These are phyloP conservation scores for Ampelomyces quisqualis DNA, from an alignment of 2,329 filamentous ascomycete species.

Conservation along the genomic window DNA sequence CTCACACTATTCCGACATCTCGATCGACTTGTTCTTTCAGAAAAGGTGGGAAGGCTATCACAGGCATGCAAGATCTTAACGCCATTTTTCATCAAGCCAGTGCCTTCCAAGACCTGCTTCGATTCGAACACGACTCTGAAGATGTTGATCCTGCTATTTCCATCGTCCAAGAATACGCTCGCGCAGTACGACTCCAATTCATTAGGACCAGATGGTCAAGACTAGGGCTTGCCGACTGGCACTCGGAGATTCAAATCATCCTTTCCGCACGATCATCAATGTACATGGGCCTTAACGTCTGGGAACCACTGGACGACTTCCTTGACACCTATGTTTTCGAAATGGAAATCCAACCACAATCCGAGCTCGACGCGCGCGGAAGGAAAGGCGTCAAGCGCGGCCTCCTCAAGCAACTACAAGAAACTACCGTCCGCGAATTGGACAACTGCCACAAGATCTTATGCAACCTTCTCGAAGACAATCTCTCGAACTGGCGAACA, in stretches of 20 bases:
- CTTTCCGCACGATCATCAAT: conserved; percentile 1
- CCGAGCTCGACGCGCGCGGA: neutral
- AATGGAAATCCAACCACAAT: conserved; percentile 4
- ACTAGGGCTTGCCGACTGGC: conserved; percentile 5
- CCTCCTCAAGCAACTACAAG: conserved; percentile 3
- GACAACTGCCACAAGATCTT: conserved; percentile 1
- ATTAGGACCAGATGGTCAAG: conserved; percentile 4
- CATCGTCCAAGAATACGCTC: conserved; percentile 5
- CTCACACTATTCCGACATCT: neutral
- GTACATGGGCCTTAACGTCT: conserved; percentile 3
- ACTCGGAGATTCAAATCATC: conserved; percentile 3
- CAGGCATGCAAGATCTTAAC: conserved; percentile 1
- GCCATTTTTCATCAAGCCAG: conserved; percentile 3
- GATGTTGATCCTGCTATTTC: conserved; percentile 3
- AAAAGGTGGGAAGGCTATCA: neutral
- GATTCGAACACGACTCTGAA: conserved; percentile 2
- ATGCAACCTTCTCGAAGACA: conserved; percentile 1
- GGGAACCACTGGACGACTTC: conserved; percentile 5
- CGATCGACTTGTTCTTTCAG: neutral
- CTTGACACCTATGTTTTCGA: conserved; percentile 6
- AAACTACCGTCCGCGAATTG: neutral
- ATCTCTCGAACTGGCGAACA: conserved; percentile 3
- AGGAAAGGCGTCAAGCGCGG: conserved; percentile 4
- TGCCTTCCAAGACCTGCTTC: conserved; percentile 2
- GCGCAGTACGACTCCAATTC: conserved; percentile 3